Percentiles rank a stretch among this genome's conserved stretches.
phyloP scores from a whole-genome alignment of 116 monocot species.

The Phalaenopsis hybrid region DNA sequence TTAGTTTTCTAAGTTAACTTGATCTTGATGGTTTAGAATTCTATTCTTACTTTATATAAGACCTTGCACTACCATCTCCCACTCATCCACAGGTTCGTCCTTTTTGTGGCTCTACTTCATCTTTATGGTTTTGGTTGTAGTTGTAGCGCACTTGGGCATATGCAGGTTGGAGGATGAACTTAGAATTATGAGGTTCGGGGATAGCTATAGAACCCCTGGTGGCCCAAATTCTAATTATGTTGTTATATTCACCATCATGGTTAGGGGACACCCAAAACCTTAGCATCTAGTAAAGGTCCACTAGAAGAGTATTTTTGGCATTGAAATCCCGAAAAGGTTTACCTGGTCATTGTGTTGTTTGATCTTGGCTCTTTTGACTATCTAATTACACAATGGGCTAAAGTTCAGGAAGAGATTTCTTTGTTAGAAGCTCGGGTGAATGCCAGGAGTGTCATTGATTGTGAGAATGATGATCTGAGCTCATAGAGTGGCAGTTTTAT shows the following conservation, averaged over 20 bases:
- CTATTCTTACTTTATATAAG: no score
- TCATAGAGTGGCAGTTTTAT: neutral
- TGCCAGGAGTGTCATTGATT: conserved; percentile 14
- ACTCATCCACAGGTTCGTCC: conserved; percentile 52
- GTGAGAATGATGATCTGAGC: neutral
- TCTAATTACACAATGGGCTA: conserved; percentile 41
- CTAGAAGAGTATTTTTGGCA: conserved; percentile 86
- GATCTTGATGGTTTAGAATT: no score
- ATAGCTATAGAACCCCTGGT: conserved; percentile 52
- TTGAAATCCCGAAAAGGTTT: conserved; percentile 79
- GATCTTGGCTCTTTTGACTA: conserved; percentile 65
- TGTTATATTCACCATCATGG: conserved; percentile 79
- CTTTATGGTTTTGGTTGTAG: conserved; percentile 47
- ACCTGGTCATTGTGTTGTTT: conserved; percentile 63
- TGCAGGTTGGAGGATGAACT: conserved; percentile 64
- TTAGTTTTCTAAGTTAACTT: no score
- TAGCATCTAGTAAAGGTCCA: conserved; percentile 53
- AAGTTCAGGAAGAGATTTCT: conserved; percentile 55
- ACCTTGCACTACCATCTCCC: conserved; percentile 68
- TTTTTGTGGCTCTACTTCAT: conserved; percentile 53
- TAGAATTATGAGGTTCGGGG: conserved; percentile 57
- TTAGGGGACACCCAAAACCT: conserved; percentile 70
- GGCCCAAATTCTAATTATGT: conserved; percentile 47
- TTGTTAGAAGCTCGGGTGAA: conserved; percentile 56
- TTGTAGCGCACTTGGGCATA: conserved; percentile 66